Evolutionary conservation across 805 yeast genomes (phyloP), one percentile per base, ranked within the genome.

Genomic region (Ogataea sp.): DNA sequence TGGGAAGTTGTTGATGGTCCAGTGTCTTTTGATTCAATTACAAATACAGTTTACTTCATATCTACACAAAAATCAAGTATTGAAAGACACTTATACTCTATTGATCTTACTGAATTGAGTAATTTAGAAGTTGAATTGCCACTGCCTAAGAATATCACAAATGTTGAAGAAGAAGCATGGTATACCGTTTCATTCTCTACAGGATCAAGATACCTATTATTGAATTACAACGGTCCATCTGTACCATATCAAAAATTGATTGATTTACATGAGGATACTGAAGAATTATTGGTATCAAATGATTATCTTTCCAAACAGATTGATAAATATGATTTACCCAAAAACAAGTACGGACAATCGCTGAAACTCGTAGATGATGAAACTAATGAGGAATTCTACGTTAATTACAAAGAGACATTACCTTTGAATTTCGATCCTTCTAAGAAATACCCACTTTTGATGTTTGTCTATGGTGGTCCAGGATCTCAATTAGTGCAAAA

Each of bases 381-480:
- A 2, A 64, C 67, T 5, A 4, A 24, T 5, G 5, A 2, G 3
- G 30, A n/a, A n/a, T n/a, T n/a, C n/a, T n/a, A n/a, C n/a, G n/a
- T 17, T 2, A 85, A 89, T 59, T 73, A 76, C 23, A 70, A 77
- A 42, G 96, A 89, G 58, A 81, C 86, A 5, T 64, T 80, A 33
- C 97, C 97, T 1, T 71, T 80, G 32, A 64, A 70, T 46, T 93
- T 93, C 55, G 72, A 84, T 50, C 50, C 58, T 5, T 51, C 61
- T 8, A 65, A 69, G 50, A 69, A 80, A 56, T 88, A 90, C 56
- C 97, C 97, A 0, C 78, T 93, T 0, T 67, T 93, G 42, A 90
- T 93, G 56, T 88, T 72, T 55, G 88, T 88, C 4, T 93, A 93
- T 55, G 97, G 96, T 18, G 98, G 98, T 0, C 98, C 98, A 8